Conservation (phyloP, 2,329 filamentous ascomycete species). For the Curvularia hawaiiensis region DNA sequence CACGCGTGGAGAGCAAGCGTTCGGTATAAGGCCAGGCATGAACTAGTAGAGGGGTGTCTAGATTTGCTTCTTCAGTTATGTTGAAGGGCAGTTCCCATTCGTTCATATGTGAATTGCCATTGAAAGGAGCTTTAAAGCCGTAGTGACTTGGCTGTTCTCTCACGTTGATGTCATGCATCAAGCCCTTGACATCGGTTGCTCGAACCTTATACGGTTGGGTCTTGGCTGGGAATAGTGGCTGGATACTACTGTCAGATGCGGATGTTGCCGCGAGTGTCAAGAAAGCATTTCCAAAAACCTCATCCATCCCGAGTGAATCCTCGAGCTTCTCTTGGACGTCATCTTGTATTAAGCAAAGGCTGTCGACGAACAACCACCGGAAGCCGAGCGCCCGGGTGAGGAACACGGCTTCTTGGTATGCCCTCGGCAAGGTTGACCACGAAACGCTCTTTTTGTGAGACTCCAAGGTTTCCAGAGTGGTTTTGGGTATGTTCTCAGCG, state of each 20-base stretch:
- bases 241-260: constrained; percentile 33
- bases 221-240: constrained; percentile 35
- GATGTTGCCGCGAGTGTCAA: constrained; percentile 44
- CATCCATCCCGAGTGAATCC: constrained; percentile 35
- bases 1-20: constrained; percentile 38
- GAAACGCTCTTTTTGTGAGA: constrained; percentile 36
- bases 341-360: constrained; percentile 42
- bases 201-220: constrained; percentile 40
- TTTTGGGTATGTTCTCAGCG: constrained; percentile 35
- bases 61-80: constrained; percentile 34
- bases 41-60: constrained; percentile 40
- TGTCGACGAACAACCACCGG: constrained; percentile 46
- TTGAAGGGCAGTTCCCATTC: constrained; percentile 44
- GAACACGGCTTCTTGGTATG: constrained; percentile 44
- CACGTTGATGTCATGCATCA: constrained; percentile 38
- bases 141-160: constrained; percentile 45
- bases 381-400: constrained; percentile 45
- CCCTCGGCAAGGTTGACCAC: constrained; percentile 37
- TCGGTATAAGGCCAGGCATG: constrained; percentile 44
- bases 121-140: constrained; percentile 44
- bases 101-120: constrained; percentile 42
- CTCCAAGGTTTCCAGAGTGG: constrained; percentile 34
- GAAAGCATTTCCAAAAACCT: constrained; percentile 41
- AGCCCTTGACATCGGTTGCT: constrained; percentile 41
- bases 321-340: constrained; percentile 34